Base-by-base conservation (phyloP, 805 yeast species). In the Pachysolen tannophilus region DNA sequence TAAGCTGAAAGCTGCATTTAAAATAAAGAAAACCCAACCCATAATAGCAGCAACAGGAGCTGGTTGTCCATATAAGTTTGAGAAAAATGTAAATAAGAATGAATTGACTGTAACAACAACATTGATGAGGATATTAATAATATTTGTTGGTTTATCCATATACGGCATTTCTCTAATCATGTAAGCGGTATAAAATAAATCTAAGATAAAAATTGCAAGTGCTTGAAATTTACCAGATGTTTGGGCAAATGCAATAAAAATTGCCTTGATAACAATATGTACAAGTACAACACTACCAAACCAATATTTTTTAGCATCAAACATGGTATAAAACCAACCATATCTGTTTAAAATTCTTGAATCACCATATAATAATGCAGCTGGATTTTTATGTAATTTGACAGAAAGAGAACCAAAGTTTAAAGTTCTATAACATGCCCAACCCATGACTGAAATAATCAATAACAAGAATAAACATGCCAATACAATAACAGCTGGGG, bases 301-400 rank as follows among this genome's bases (percentile, higher is more conserved):
- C 84, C 87, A 88, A 60, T 83, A 87, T 49, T 69, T 76, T 18
- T 65, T 65, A 15, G 95, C 94, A 43, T 74, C 72, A 58, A 81
- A 87, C 87, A 85, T 86, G 11, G 94, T 82, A 60, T 87, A 88
- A 49, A 87, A 74, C 59, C 81, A 88, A 0, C 96, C 96, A 52
- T 80, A 87, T 52, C 81, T 81, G 62, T 78, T 73, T 52, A 87
- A 69, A 23, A 85, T 68, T 20, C 62, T 60, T 30, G 77, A 66
- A 49, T 88, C 82, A 40, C 95, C 94, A 50, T 86, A 88, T 36
- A 88, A 63, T 39, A 85, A 58, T 32, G 90, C 94, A 14, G 95
- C 95, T 0, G 96, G 88, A 45, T 90, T 87, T 33, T 79, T 75
- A 52, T 73, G 78, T 33, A 65, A 56, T 20, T 55, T 50, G 29